A percentile compares a stretch with the other conserved stretches of the same genome.
phyloP scores from a whole-genome alignment of 345 rosid genomes.

The Arabidopsis thaliana region TAIR10.1 NC_003074.8:21675001-21675500 shows the following conservation, averaged over 20 bases:
- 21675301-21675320: conserved; percentile 47
- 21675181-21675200: background rate
- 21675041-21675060: conserved; percentile 20
- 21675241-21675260: conserved; percentile 41
- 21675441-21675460: background rate
- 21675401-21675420: conserved; percentile 22
- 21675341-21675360: conserved; percentile 44
- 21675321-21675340: conserved; percentile 43
- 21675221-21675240: conserved; percentile 38
- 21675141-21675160: conserved; percentile 4
- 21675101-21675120: conserved; percentile 1
- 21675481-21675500: conserved; percentile 48
- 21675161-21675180: conserved; percentile 1
- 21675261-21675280: conserved; percentile 44
- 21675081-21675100: conserved; percentile 10
- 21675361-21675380: background rate
- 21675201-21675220: conserved; percentile 26
- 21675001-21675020: too few relatives aligned
- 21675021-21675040: too few relatives aligned
- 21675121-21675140: conserved; percentile 3
- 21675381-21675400: background rate
- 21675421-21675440: background rate
- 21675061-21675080: conserved; percentile 20
- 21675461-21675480: conserved; percentile 9
- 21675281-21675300: conserved; percentile 50